These are phyloP conservation scores for Entrophospora sp. DNA, from an alignment of 192 early-diverging fungal species.

Conservation along the genomic window DNA sequence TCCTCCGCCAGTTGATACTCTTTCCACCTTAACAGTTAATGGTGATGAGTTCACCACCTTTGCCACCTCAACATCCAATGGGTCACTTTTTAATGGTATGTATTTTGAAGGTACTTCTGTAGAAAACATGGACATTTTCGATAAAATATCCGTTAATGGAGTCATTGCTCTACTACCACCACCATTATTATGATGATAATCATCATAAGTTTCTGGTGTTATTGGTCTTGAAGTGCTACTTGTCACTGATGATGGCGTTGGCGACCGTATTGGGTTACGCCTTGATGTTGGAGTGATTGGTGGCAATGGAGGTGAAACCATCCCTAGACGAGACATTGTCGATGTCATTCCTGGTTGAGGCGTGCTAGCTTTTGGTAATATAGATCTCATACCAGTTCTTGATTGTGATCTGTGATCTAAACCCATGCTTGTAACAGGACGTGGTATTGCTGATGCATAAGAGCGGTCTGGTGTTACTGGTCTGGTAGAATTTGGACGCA, in stretches of 20 bases:
- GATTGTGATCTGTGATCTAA: not conserved
- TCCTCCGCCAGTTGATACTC: slow-evolving; percentile 26
- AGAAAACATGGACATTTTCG: slow-evolving; percentile 15
- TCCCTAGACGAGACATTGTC: not conserved
- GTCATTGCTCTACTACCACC: too few species aligned
- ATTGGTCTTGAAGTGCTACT: not conserved
- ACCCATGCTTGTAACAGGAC: slow-evolving; percentile 23
- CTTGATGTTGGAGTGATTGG: not conserved
- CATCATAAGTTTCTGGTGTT: slow-evolving; percentile 2
- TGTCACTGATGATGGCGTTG: slow-evolving; percentile 12
- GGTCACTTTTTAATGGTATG: slow-evolving; percentile 31
- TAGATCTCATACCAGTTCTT: slow-evolving; percentile 8
- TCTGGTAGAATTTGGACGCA: not conserved
- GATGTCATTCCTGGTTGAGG: slow-evolving; percentile 10
- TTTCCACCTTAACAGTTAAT: slow-evolving; percentile 37
- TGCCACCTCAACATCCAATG: slow-evolving; percentile 44
- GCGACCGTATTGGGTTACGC: not conserved
- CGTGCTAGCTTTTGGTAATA: not conserved
- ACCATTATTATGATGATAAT: too few species aligned
- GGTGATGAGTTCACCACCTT: slow-evolving; percentile 43
- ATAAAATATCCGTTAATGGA: not conserved
- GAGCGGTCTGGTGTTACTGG: slow-evolving; percentile 12
- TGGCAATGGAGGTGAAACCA: too few species aligned
- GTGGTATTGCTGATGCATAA: slow-evolving; percentile 5
- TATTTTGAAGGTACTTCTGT: slow-evolving; percentile 33